Evolutionary conservation across 208 protist genomes (phyloP).

Genomic region (Trypanosoma lewisi): DNA sequence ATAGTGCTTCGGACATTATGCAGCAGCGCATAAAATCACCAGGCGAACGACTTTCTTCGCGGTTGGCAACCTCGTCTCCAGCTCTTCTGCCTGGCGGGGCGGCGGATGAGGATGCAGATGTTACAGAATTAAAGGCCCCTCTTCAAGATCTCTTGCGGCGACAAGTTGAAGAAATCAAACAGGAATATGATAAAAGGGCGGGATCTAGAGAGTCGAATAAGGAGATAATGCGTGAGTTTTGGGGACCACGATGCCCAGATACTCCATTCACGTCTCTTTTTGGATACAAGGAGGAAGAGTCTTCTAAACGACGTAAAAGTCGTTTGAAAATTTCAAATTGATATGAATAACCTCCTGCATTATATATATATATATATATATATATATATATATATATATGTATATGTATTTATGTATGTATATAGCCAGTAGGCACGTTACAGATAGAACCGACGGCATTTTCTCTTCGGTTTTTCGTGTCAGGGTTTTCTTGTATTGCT

Average conservation of each 20-base stretch:
- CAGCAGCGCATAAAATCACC: slow-evolving; percentile 5
- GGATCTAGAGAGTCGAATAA: slow-evolving; percentile 2
- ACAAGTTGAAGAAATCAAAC: slow-evolving; percentile 3
- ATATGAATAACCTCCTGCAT: background rate
- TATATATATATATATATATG: slow-evolving; percentile 17
- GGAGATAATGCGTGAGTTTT: slow-evolving; percentile 7
- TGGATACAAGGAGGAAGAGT: slow-evolving; percentile 10
- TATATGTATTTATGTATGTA: background rate
- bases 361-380: slow-evolving; percentile 1
- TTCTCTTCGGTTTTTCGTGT: background rate
- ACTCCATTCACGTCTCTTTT: slow-evolving; percentile 4
- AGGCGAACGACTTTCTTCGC: slow-evolving; percentile 2
- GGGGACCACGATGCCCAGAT: slow-evolving; percentile 3
- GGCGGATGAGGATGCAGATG: slow-evolving; percentile 15
- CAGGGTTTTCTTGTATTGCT: background rate
- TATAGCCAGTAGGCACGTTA: slow-evolving; percentile 6
- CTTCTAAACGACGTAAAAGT: slow-evolving; percentile 9
- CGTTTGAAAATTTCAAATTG: slow-evolving; percentile 3
- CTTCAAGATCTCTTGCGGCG: background rate
- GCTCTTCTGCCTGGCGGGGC: background rate
- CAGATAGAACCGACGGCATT: too few relatives aligned
- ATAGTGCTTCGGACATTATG: background rate
- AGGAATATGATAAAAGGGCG: slow-evolving; percentile 7
- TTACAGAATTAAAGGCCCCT: slow-evolving; percentile 7
- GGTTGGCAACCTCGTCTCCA: background rate